These are phyloP conservation scores for Penicillium olsonii DNA, from an alignment of 2,329 filamentous ascomycete species.

Conservation along the genomic window DNA sequence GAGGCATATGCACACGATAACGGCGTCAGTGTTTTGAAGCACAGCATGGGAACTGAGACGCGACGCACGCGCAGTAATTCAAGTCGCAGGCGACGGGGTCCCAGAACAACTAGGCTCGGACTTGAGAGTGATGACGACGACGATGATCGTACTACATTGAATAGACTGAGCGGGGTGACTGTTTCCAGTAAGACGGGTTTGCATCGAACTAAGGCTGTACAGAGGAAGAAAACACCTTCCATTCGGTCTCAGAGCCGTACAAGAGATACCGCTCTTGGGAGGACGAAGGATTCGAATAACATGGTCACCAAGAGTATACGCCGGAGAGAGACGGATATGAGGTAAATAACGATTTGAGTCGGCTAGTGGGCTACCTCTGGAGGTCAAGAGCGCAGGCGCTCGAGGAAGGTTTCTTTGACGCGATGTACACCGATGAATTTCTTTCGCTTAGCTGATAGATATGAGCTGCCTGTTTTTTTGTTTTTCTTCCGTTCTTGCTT, in stretches of 20 bases:
- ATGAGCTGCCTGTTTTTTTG: no score
- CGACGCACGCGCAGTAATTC: neutral
- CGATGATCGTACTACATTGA: neutral
- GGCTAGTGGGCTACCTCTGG: no score
- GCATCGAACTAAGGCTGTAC: neutral
- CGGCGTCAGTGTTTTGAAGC: neutral
- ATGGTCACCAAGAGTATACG: neutral
- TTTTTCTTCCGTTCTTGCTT: no score
- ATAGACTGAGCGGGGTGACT: no score
- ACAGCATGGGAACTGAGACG: slow-evolving; percentile 3
- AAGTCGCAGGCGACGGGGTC: neutral
- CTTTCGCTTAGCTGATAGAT: no score
- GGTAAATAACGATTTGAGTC: no score
- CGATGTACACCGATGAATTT: no score
- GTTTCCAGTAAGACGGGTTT: neutral
- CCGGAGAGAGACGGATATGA: neutral
- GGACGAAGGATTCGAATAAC: neutral
- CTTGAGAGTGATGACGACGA: neutral
- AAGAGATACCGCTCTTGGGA: neutral
- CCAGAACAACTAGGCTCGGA: neutral
- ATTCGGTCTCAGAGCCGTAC: neutral
- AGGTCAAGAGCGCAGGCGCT: no score
- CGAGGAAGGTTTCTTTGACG: no score
- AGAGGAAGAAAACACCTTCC: neutral
- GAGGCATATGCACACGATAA: neutral